These are phyloP conservation scores for Triadica sebifera DNA, from an alignment of 345 rosid species.

Conservation along the genomic window DNA sequence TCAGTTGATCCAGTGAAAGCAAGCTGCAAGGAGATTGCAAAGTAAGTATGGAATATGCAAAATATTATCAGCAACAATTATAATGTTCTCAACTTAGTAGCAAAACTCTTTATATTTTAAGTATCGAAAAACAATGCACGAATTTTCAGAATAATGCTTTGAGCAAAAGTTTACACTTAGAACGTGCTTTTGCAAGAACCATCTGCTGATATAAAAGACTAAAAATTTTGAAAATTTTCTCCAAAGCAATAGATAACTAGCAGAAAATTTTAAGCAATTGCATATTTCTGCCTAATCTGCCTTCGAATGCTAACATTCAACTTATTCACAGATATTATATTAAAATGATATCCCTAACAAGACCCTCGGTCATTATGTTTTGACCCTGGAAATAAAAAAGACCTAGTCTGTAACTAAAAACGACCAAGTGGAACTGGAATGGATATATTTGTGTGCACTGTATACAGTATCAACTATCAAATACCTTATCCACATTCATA, in stretches of 20 bases:
- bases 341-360: not conserved
- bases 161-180: not conserved
- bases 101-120: not conserved
- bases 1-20: constrained; percentile 95
- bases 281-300: too few relatives aligned
- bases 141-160: not conserved
- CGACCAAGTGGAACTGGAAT: not conserved
- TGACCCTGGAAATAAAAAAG: not conserved
- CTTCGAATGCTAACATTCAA: too few relatives aligned
- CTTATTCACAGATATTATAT: too few relatives aligned
- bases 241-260: not conserved
- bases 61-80: not conserved
- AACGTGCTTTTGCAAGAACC: not conserved
- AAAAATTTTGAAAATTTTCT: not conserved
- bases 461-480: not conserved
- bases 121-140: not conserved
- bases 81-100: not conserved
- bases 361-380: not conserved
- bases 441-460: not conserved
- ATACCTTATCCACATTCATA: constrained; percentile 93
- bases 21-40: constrained; percentile 45
- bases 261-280: not conserved
- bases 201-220: not conserved
- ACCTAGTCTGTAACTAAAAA: not conserved
- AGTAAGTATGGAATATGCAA: not conserved